Evolutionary conservation across 176 grass and related monocot species (phyloP).

Genomic region (Lolium multiflorum): DNA sequence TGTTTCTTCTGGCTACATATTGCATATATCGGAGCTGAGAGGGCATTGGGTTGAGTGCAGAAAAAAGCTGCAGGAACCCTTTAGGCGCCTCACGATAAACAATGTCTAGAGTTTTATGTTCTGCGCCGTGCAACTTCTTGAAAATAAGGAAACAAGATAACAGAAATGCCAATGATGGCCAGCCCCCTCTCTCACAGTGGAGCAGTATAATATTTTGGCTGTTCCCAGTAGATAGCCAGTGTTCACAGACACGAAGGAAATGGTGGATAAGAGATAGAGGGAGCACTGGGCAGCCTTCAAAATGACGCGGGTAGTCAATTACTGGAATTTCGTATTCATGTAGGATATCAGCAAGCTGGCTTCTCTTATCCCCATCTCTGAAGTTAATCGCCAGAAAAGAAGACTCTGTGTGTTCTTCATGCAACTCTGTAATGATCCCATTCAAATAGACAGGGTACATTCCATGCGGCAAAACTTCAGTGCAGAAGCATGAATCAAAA

Average conservation of each 20-base stretch:
- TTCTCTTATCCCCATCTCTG: conserved; percentile 92
- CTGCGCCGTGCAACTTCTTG: conserved; percentile 78
- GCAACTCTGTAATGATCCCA: conserved; percentile 81
- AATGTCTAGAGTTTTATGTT: conserved; percentile 90
- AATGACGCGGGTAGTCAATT: conserved; percentile 94
- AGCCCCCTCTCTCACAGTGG: conserved; percentile 94
- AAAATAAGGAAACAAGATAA: conserved; percentile 87
- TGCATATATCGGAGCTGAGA: conserved; percentile 95
- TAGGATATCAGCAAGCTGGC: conserved; percentile 81
- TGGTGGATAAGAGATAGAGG: conserved; percentile 89
- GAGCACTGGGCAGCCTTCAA: conserved; percentile 94
- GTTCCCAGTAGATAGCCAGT: conserved; percentile 75
- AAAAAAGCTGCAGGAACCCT: conserved; percentile 93
- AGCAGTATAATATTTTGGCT: conserved; percentile 89
- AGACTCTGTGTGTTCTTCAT: conserved; percentile 83
- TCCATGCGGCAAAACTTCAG: conserved; percentile 84
- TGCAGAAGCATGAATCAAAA: conserved; percentile 99
- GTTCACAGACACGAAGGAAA: conserved; percentile 82
- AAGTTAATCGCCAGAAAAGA: conserved; percentile 95
- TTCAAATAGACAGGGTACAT: conserved; percentile 90
- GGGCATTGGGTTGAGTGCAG: conserved; percentile 90
- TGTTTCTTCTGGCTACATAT: conserved; percentile 95
- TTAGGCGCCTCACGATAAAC: conserved; percentile 92
- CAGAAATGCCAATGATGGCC: conserved; percentile 95
- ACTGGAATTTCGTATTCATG: conserved; percentile 75